Percentiles rank a stretch among this genome's conserved stretches.
Evolutionary conservation across 192 early-diverging fungal species (phyloP).

Genomic region (Coemansia asiatica): DNA sequence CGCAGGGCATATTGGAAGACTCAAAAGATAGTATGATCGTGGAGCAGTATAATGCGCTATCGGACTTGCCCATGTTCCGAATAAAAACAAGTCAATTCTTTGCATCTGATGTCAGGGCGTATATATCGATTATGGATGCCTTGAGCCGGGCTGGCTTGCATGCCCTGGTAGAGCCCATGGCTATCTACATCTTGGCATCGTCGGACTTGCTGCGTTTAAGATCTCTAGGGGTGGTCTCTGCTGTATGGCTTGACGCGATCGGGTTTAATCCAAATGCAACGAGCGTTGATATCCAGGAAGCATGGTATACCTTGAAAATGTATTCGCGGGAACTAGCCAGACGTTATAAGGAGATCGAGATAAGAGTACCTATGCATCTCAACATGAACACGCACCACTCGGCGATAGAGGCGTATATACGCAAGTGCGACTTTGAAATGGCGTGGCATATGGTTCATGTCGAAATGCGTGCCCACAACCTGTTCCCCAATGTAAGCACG

Average conservation of each 20-base stretch:
- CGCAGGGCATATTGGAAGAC: background rate
- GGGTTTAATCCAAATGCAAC: conserved; percentile 20
- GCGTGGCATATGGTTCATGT: conserved; percentile 41
- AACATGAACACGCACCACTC: conserved; percentile 48
- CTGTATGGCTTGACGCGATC: conserved; percentile 40
- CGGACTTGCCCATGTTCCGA: background rate
- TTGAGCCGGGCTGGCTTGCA: conserved; percentile 25
- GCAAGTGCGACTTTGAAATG: conserved; percentile 37
- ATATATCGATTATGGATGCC: conserved; percentile 30
- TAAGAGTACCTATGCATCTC: background rate
- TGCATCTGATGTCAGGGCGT: background rate
- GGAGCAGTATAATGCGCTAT: no score
- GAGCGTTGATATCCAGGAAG: conserved; percentile 24
- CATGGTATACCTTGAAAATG: conserved; percentile 24
- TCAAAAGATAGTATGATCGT: no score
- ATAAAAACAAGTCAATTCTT: background rate
- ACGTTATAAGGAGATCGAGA: background rate
- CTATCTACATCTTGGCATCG: conserved; percentile 24
- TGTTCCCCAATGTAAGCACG: conserved; percentile 28
- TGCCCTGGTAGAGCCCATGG: conserved; percentile 33
- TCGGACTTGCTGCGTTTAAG: conserved; percentile 6
- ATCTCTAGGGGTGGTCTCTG: conserved; percentile 27
- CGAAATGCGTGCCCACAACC: conserved; percentile 33
- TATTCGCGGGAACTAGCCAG: background rate
- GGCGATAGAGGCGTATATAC: conserved; percentile 44